Conservation (phyloP, 345 rosid genomes). For the Geranium rotundifolium region DNA sequence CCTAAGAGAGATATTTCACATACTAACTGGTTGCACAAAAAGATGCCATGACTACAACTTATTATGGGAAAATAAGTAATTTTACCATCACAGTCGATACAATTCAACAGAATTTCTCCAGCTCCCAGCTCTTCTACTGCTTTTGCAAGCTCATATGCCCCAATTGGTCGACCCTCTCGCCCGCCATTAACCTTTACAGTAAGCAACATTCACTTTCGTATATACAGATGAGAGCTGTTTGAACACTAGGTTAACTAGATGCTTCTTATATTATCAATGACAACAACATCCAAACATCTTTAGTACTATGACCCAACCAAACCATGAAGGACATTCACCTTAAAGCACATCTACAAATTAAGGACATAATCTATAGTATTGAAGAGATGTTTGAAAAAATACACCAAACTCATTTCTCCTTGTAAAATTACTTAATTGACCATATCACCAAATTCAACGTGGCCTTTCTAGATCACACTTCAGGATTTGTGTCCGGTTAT, state of each 20-base stretch:
- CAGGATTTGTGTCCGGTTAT: no score
- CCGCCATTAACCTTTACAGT: constrained; percentile 75
- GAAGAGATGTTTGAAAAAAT: no score
- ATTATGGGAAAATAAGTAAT: constrained; percentile 1
- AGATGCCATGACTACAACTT: not conserved
- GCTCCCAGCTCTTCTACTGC: constrained; percentile 93
- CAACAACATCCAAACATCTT: no score
- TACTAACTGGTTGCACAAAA: not conserved
- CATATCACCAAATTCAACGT: no score
- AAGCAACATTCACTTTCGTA: constrained; percentile 3
- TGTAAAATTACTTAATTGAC: no score
- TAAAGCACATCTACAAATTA: no score
- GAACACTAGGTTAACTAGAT: not conserved
- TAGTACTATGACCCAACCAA: no score
- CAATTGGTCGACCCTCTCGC: constrained; percentile 90
- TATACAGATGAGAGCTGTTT: constrained; percentile 2
- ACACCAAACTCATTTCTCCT: no score
- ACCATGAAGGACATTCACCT: no score
- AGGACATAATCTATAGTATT: no score
- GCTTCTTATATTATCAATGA: not conserved
- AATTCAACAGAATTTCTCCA: constrained; percentile 87
- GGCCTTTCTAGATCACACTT: no score
- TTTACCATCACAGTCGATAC: constrained; percentile 94
- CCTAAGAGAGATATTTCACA: no score
- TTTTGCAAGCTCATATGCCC: constrained; percentile 97